phyloP scores from a whole-genome alignment of 2,329 filamentous ascomycete species.

The Sporothrix humicola region DNA sequence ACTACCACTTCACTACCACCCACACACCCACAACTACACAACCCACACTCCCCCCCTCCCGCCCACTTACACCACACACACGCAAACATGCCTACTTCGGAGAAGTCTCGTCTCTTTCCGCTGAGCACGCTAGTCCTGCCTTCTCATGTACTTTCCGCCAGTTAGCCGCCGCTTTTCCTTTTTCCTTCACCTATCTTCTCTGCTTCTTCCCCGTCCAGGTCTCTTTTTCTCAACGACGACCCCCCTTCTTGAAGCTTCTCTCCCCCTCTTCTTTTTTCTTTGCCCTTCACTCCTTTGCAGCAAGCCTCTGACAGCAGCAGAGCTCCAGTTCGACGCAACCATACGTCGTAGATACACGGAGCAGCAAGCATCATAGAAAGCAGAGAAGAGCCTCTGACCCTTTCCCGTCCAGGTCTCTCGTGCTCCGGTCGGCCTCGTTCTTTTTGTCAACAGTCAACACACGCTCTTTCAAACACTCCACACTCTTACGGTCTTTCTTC shows the following conservation, averaged over 20 bases:
- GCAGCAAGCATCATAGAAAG: not conserved
- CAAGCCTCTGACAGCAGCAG: constrained; percentile 4
- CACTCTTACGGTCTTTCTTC: not conserved
- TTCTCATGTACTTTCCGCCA: constrained; percentile 24
- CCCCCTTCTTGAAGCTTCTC: constrained; percentile 14
- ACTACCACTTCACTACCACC: not conserved
- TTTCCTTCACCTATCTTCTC: constrained; percentile 31
- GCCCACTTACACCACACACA: constrained; percentile 27
- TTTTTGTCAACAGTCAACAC: not conserved
- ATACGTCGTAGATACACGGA: not conserved
- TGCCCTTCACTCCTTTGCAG: not conserved
- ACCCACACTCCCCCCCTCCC: constrained; percentile 22
- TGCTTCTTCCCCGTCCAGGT: not conserved
- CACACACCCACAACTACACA: not conserved
- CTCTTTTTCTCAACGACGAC: constrained; percentile 10
- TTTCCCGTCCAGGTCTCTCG: not conserved
- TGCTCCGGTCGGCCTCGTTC: not conserved
- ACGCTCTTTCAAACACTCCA: not conserved
- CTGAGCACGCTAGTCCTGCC: constrained; percentile 30
- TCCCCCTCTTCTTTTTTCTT: not conserved
- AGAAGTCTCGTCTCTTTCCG: constrained; percentile 29
- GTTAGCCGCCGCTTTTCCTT: constrained; percentile 30
- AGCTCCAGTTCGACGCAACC: constrained; percentile 8
- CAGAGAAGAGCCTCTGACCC: not conserved
- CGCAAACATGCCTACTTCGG: constrained; percentile 17